Base-by-base conservation (phyloP, 1,139 yeast species). In the Candida labiduridarum region DNA sequence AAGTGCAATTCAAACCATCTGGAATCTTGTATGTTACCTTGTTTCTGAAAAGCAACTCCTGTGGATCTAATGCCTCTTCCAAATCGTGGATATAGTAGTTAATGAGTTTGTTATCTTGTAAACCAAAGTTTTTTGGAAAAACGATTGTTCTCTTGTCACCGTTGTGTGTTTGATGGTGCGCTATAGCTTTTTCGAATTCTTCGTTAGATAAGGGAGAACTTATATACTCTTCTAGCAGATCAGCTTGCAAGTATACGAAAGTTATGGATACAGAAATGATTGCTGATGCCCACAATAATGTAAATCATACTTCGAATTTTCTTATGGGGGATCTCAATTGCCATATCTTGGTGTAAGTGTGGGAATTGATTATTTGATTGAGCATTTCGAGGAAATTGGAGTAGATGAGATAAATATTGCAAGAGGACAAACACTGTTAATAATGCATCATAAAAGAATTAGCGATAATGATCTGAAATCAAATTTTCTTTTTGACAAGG, bases 41-140 rank as follows among this genome's bases (percentile, higher is more conserved):
- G 15, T 44, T 44, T 29, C 41, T 44, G 11, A 33, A 44, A 4
- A 44, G 11, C 29, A 36, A 33, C 34, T 44, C 46, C 12, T 31
- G n/a, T 44, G 46, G 41, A 44, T 44, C 25, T 11, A 44, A 44
- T 4, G 41, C 41, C 27, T 35, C 25, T 35, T 44, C 41, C 11
- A 44, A 35, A 25, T 36, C 36, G 12, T 44, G 14, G 12, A 44
- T 7, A 35, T 44, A 44, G 27, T 35, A 44, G n/a, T 15, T 15
- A 5, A 15, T 19, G 14, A 44, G 36, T 25, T 44, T 44, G 10
- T 12, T 34, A 15, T 44, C 46, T 19, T 25, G 11, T 9, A 35
- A 6, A n/a, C 9, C 25, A 25, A 44, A 44, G 12, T 34, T 34
- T 12, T 35, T 35, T 14, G 46, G 46, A 18, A 44, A 44, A 33